These are phyloP conservation scores for Eryngium alpinum DNA, from an alignment of 140 eudicot genomes.

Conservation along the genomic window DNA sequence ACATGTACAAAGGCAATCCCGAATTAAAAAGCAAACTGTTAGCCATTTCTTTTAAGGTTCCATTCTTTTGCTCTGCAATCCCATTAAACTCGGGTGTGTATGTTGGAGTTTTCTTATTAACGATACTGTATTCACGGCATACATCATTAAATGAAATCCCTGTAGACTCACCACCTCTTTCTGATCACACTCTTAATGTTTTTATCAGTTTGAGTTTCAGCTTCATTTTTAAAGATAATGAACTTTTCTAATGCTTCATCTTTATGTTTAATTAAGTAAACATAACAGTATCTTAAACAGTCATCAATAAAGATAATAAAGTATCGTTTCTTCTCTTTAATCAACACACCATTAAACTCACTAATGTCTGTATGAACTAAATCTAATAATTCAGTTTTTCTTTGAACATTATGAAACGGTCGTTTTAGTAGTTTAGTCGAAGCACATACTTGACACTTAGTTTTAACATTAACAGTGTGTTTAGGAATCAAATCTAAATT, in stretches of 20 bases:
- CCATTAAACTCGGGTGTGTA: background rate
- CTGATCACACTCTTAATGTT: background rate
- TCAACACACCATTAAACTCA: background rate
- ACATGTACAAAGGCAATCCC: background rate
- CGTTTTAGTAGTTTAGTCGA: background rate
- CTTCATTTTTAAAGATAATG: background rate
- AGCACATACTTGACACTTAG: background rate
- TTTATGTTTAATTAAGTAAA: background rate
- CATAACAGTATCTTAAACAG: background rate
- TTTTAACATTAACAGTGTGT: background rate
- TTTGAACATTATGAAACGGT: background rate
- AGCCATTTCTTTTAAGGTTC: background rate
- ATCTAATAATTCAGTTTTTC: background rate
- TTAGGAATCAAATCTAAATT: background rate
- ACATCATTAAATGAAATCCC: background rate
- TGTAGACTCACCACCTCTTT: background rate
- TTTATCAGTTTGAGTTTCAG: background rate
- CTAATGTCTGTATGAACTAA: background rate
- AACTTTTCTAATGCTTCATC: background rate
- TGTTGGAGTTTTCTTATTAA: background rate
- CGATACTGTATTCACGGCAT: background rate
- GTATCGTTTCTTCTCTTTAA: background rate
- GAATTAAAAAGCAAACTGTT: constrained; percentile 1
- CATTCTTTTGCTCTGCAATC: background rate
- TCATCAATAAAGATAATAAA: background rate